Percentiles rank a stretch among this genome's conserved stretches.
These are phyloP conservation scores for Auricularia cornea DNA, from an alignment of 768 basidiomycete genomes.

Conservation along the genomic window DNA sequence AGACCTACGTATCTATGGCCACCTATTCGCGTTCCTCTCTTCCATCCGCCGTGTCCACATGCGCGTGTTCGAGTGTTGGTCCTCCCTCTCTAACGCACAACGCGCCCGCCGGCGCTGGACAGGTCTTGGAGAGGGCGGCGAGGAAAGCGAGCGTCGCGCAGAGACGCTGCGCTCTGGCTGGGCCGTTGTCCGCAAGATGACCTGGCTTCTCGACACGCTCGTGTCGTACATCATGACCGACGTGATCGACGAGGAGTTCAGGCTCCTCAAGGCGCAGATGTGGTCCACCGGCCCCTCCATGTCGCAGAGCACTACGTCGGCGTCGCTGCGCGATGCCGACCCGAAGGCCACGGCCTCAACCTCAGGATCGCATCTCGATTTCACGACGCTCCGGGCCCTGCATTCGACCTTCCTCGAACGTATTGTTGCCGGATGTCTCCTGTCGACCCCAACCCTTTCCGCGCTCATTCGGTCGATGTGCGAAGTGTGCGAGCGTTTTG, in stretches of 20 bases:
- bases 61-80: slow-evolving; percentile 74
- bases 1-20: slow-evolving; percentile 66
- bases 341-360: slow-evolving; percentile 10
- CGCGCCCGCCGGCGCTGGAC: slow-evolving; percentile 81
- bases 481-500: slow-evolving; percentile 78
- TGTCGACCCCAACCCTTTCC: slow-evolving; percentile 58
- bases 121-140: slow-evolving; percentile 78
- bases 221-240: slow-evolving; percentile 85
- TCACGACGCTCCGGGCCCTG: slow-evolving; percentile 74
- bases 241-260: slow-evolving; percentile 79
- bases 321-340: background rate
- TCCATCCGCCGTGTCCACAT: slow-evolving; percentile 79
- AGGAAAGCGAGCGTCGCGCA: slow-evolving; percentile 57
- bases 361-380: slow-evolving; percentile 53
- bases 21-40: slow-evolving; percentile 74
- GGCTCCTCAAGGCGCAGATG: slow-evolving; percentile 56
- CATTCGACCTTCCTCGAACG: slow-evolving; percentile 77
- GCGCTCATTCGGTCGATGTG: slow-evolving; percentile 61
- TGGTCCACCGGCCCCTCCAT: background rate
- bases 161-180: slow-evolving; percentile 70
- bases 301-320: background rate
- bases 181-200: slow-evolving; percentile 83
- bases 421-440: slow-evolving; percentile 67
- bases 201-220: slow-evolving; percentile 82
- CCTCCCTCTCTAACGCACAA: slow-evolving; percentile 76